Conservation (phyloP, 495 filamentous ascomycete genomes). For the Penicillium lagena region DNA sequence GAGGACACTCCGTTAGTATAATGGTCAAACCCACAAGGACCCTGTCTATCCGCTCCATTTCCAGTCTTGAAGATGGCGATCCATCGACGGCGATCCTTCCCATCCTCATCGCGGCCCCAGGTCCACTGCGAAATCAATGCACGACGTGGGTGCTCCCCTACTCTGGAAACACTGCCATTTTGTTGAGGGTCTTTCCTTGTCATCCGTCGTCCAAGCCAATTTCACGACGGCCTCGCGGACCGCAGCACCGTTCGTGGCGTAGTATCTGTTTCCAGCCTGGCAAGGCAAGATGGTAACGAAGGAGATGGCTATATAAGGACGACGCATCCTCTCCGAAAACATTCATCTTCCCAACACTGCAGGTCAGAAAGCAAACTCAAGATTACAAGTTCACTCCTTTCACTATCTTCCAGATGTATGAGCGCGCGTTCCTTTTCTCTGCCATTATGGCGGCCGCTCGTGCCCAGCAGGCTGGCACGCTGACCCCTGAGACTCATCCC, state of each 20-base stretch:
- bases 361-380: slow-evolving; percentile 21
- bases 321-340: too few species aligned
- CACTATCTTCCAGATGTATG: slow-evolving; percentile 19
- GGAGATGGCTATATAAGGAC: slow-evolving; percentile 18
- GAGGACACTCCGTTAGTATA: slow-evolving; percentile 19
- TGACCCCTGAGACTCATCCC: slow-evolving; percentile 53
- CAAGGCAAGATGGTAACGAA: not conserved
- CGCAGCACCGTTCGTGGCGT: slow-evolving; percentile 10
- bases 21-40: slow-evolving; percentile 9
- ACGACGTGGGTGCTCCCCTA: slow-evolving; percentile 9
- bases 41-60: slow-evolving; percentile 3
- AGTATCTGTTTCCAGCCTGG: slow-evolving; percentile 3
- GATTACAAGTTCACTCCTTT: slow-evolving; percentile 5
- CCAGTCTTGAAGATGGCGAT: not conserved
- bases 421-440: slow-evolving; percentile 23
- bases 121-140: slow-evolving; percentile 16
- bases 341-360: slow-evolving; percentile 5
- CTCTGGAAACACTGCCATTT: slow-evolving; percentile 9
- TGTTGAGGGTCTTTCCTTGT: slow-evolving; percentile 7
- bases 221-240: slow-evolving; percentile 19
- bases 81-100: slow-evolving; percentile 10
- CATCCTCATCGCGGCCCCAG: slow-evolving; percentile 8
- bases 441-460: slow-evolving; percentile 17
- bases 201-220: slow-evolving; percentile 17
- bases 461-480: slow-evolving; percentile 52